Percentiles rank a stretch among this genome's conserved stretches.
These are phyloP conservation scores for Penicillium crystallinum DNA, from an alignment of 495 filamentous ascomycete genomes.

Conservation along the genomic window DNA sequence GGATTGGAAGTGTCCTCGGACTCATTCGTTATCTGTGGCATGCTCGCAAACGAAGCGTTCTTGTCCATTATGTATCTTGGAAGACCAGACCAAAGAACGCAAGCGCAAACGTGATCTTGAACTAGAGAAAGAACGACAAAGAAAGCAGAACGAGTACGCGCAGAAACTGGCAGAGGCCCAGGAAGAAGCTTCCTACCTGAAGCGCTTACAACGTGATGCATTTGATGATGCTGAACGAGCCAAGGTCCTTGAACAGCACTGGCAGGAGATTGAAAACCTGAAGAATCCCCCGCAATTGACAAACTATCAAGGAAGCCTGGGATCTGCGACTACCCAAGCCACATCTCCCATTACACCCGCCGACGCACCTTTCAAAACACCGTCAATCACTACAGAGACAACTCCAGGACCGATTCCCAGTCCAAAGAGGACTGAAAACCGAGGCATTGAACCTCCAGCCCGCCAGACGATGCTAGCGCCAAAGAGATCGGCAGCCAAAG, in stretches of 20 bases:
- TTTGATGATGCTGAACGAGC: constrained; percentile 40
- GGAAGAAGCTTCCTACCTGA: constrained; percentile 51
- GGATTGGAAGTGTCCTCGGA: constrained; percentile 43
- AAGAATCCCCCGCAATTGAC: neutral
- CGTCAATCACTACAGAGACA: neutral
- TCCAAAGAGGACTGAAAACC: too few relatives aligned
- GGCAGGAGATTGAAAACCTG: constrained; percentile 31
- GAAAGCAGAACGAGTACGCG: constrained; percentile 45
- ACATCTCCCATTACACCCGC: too few relatives aligned
- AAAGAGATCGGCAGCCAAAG: too few relatives aligned
- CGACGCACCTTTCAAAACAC: too few relatives aligned
- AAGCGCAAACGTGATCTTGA: constrained; percentile 46
- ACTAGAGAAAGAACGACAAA: constrained; percentile 48
- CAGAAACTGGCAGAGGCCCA: constrained; percentile 49
- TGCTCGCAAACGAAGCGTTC: constrained; percentile 27
- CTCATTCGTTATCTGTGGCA: constrained; percentile 41
- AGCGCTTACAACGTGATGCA: constrained; percentile 43
- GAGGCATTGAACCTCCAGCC: too few relatives aligned
- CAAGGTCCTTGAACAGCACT: constrained; percentile 41
- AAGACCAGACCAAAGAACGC: constrained; percentile 33
- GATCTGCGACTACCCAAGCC: too few relatives aligned
- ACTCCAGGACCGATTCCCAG: neutral
- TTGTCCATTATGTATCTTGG: constrained; percentile 42
- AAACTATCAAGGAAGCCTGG: neutral
- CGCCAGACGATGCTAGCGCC: too few relatives aligned